A percentile compares a stretch with the other conserved stretches of the same genome.
Conservation (phyloP, 176 grass and related monocot genomes). For the Pontederia crassipes region DNA sequence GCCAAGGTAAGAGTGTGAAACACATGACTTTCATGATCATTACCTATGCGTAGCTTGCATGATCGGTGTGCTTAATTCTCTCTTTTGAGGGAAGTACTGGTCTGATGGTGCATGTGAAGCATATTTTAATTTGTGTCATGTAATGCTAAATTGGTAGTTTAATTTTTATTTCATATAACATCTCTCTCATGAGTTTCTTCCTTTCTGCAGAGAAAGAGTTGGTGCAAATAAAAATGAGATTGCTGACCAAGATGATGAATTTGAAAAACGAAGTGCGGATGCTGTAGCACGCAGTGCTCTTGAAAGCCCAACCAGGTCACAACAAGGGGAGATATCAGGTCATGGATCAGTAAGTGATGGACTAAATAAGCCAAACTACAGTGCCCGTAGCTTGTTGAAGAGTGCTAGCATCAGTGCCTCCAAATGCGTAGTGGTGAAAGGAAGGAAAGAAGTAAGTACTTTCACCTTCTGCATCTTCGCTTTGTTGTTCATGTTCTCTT, state of each 20-base stretch:
- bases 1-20: conserved; percentile 40
- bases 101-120: too few relatives aligned
- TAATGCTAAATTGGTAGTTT: too few relatives aligned
- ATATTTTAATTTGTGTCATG: too few relatives aligned
- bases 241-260: conserved; percentile 17
- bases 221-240: conserved; percentile 41
- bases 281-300: conserved; percentile 11
- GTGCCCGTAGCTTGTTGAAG: conserved; percentile 64
- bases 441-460: conserved; percentile 54
- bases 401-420: conserved; percentile 88
- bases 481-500: background rate
- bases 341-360: conserved; percentile 51
- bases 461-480: background rate
- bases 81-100: too few relatives aligned
- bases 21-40: background rate
- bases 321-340: conserved; percentile 32
- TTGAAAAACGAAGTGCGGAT: conserved; percentile 43
- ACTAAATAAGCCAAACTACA: conserved; percentile 44
- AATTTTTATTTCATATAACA: background rate
- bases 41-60: too few relatives aligned
- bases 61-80: too few relatives aligned
- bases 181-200: background rate
- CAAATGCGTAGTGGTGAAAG: conserved; percentile 53
- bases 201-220: conserved; percentile 56
- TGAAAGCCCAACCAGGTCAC: conserved; percentile 29